A percentile compares a stretch with the other conserved stretches of the same genome.
These are phyloP conservation scores for Dendrocalamus sinicus DNA, from an alignment of 176 grass and related monocot species.

Conservation along the genomic window DNA sequence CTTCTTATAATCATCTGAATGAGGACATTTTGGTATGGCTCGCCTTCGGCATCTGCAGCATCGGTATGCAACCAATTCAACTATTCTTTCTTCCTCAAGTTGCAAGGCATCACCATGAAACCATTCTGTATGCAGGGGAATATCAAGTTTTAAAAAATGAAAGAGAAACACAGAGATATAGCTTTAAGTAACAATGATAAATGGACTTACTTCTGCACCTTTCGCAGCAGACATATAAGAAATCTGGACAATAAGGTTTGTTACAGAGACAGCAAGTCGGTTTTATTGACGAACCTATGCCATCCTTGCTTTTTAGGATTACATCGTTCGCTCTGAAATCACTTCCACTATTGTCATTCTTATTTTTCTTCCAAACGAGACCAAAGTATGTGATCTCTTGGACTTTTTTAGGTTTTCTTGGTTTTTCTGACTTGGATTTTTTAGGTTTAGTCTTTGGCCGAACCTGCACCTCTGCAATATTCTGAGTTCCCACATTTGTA, in stretches of 20 bases:
- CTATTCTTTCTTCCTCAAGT: constrained; percentile 71
- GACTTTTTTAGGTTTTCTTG: constrained; percentile 54
- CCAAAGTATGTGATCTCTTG: constrained; percentile 75
- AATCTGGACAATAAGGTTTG: constrained; percentile 64
- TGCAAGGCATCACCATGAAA: constrained; percentile 92
- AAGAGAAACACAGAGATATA: constrained; percentile 33
- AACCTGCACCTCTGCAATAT: constrained; percentile 28
- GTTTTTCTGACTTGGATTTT: constrained; percentile 48
- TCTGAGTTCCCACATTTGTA: constrained; percentile 32
- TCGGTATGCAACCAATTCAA: constrained; percentile 73
- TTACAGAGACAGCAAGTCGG: constrained; percentile 82
- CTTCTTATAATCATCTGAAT: constrained; percentile 59
- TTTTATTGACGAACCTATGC: constrained; percentile 46
- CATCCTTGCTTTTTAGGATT: constrained; percentile 73
- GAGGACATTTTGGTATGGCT: constrained; percentile 79
- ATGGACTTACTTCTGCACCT: constrained; percentile 73
- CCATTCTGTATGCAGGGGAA: constrained; percentile 70
- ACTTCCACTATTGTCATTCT: constrained; percentile 49
- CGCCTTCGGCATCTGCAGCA: constrained; percentile 91
- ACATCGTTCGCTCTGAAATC: constrained; percentile 77
- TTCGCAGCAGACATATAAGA: constrained; percentile 84
- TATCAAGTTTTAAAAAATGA: constrained; percentile 27
- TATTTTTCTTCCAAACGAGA: constrained; percentile 79
- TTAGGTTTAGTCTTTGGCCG: constrained; percentile 50
- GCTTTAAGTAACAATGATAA: constrained; percentile 33